Conservation (phyloP, 257 asterid species). For the Apocynum venetum region DNA sequence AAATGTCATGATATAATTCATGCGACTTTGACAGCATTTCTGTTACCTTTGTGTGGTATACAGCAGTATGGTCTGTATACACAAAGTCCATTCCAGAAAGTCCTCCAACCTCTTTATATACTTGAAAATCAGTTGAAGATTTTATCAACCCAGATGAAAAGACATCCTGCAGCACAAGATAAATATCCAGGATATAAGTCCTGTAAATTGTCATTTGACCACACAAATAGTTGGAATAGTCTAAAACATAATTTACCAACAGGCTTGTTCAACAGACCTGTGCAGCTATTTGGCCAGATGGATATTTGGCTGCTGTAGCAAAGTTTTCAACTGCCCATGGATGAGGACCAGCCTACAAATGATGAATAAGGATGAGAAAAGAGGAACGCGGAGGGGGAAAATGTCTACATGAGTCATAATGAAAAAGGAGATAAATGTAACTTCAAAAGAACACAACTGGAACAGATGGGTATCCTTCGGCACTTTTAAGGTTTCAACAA, state of each 20-base stretch:
- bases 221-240: background rate
- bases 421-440: background rate
- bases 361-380: constrained; percentile 14
- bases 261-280: constrained; percentile 50
- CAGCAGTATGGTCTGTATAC: constrained; percentile 72
- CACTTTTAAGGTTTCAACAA: background rate
- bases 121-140: constrained; percentile 95
- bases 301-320: constrained; percentile 81
- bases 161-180: constrained; percentile 61
- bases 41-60: constrained; percentile 91
- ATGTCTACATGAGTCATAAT: background rate
- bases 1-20: background rate
- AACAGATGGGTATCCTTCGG: background rate
- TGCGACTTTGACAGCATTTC: background rate
- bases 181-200: constrained; percentile 21
- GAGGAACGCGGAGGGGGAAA: background rate
- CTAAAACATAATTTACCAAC: constrained; percentile 3
- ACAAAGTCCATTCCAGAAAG: constrained; percentile 99
- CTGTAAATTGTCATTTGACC: background rate
- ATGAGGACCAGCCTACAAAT: constrained; percentile 88
- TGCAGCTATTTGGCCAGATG: constrained; percentile 78
- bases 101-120: constrained; percentile 84
- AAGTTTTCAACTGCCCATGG: constrained; percentile 92
- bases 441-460: background rate
- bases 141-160: constrained; percentile 84